These are phyloP conservation scores for Aphanomyces astaci DNA, from an alignment of 352 stramenopile species.

Conservation along the genomic window DNA sequence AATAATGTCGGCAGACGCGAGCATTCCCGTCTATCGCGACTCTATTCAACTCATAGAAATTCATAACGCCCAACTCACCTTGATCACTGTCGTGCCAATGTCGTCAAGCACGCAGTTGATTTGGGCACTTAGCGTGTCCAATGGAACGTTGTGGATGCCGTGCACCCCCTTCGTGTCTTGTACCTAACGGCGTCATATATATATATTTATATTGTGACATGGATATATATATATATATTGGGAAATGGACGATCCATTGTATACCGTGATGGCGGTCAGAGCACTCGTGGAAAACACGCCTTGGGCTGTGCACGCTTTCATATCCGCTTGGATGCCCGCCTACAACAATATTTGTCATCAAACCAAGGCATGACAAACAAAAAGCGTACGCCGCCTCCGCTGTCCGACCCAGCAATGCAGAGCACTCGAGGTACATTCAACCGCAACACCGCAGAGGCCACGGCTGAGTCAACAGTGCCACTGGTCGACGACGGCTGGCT, in stretches of 20 bases:
- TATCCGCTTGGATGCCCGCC: conserved; percentile 90
- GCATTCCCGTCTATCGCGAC: conserved; percentile 75
- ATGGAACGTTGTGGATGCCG: conserved; percentile 40
- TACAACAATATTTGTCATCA: too few relatives aligned
- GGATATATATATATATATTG: too few relatives aligned
- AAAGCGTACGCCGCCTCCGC: conserved; percentile 59
- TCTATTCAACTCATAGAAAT: background rate
- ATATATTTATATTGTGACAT: too few relatives aligned
- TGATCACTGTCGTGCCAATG: conserved; percentile 82
- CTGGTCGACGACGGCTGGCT: background rate
- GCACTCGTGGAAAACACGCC: conserved; percentile 76
- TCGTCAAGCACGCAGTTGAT: conserved; percentile 84
- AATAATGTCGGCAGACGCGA: conserved; percentile 78
- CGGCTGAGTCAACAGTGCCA: background rate
- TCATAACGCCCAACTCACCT: conserved; percentile 39
- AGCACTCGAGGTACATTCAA: conserved; percentile 44
- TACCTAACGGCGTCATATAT: conserved; percentile 36
- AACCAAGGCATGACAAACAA: too few relatives aligned
- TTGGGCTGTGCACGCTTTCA: conserved; percentile 86
- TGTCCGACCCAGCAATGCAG: conserved; percentile 91
- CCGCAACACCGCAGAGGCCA: background rate
- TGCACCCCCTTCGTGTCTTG: conserved; percentile 61
- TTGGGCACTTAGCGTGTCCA: conserved; percentile 65
- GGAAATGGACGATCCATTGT: too few relatives aligned
- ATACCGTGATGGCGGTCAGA: conserved; percentile 88